Percentiles rank a stretch among this genome's conserved stretches.
phyloP scores from a whole-genome alignment of 2,329 filamentous ascomycete species.

The Calonectria pseudoreteaudii region DNA sequence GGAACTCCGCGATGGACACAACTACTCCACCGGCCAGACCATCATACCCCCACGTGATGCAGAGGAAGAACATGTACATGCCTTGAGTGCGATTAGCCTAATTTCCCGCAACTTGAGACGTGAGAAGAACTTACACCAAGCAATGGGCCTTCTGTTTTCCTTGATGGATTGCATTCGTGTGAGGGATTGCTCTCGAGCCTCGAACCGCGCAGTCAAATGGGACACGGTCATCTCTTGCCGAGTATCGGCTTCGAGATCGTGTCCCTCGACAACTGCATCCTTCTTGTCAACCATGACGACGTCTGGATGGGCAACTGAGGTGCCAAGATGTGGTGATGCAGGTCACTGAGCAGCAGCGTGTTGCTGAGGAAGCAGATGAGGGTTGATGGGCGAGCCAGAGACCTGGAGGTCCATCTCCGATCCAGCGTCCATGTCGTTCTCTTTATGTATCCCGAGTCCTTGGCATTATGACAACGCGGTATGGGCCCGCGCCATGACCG shows the following conservation, averaged over 20 bases:
- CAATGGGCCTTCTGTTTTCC: slow-evolving; percentile 7
- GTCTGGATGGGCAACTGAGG: background rate
- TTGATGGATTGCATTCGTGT: slow-evolving; percentile 15
- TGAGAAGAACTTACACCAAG: slow-evolving; percentile 9
- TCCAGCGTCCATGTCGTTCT: background rate
- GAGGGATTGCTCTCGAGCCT: background rate
- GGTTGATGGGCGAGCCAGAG: background rate
- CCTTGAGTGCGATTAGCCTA: background rate
- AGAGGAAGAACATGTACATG: slow-evolving; percentile 24
- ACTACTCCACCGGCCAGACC: slow-evolving; percentile 12
- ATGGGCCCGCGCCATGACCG: background rate
- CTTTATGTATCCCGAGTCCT: background rate
- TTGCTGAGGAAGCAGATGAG: background rate
- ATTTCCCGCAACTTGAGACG: background rate
- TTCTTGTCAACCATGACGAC: background rate
- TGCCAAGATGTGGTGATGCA: background rate
- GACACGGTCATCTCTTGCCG: background rate
- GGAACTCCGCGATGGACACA: slow-evolving; percentile 16
- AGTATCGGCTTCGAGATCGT: background rate
- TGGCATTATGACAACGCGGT: background rate
- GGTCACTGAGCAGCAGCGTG: background rate
- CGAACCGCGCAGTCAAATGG: background rate
- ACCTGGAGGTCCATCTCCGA: background rate
- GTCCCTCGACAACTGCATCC: background rate
- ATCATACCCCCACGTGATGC: slow-evolving; percentile 20